A percentile compares a stretch with the other conserved stretches of the same genome.
Conservation (phyloP, 176 grass and related monocot species). For the Cenchrus purpureus region DNA sequence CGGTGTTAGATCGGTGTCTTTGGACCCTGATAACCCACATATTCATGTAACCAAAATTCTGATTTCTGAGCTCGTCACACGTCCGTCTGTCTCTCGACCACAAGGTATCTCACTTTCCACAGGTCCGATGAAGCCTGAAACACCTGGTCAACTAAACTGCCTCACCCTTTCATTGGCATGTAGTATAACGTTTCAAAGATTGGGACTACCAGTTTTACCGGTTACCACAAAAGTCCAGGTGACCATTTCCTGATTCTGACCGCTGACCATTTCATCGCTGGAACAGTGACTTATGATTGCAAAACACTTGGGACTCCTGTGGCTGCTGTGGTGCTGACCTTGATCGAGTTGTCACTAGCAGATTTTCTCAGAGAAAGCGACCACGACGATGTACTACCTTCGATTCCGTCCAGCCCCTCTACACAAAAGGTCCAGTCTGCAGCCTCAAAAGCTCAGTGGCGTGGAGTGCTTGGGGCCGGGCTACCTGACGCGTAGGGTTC, state of each 20-base stretch:
- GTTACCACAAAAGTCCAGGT: background rate
- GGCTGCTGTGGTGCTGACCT: background rate
- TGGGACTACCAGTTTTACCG: background rate
- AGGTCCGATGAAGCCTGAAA: background rate
- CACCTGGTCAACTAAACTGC: constrained; percentile 13
- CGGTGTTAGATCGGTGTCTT: too few relatives aligned
- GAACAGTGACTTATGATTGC: background rate
- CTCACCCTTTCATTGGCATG: background rate
- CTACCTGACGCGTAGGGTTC: background rate
- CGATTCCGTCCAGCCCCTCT: background rate
- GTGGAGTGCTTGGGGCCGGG: background rate
- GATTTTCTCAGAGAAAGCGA: background rate
- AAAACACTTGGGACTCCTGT: constrained; percentile 3
- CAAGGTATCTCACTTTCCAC: background rate
- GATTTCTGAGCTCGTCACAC: background rate
- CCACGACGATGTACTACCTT: too few relatives aligned
- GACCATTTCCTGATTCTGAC: constrained; percentile 31
- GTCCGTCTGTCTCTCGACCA: background rate
- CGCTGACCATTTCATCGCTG: constrained; percentile 41
- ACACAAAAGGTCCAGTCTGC: background rate
- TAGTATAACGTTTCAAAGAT: constrained; percentile 4
- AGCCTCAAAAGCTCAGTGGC: background rate
- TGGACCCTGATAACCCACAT: too few relatives aligned
- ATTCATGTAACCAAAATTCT: background rate
- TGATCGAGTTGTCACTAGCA: background rate